phyloP scores from a whole-genome alignment of 2,329 filamentous ascomycete genomes.

The Periconia digitata region DNA sequence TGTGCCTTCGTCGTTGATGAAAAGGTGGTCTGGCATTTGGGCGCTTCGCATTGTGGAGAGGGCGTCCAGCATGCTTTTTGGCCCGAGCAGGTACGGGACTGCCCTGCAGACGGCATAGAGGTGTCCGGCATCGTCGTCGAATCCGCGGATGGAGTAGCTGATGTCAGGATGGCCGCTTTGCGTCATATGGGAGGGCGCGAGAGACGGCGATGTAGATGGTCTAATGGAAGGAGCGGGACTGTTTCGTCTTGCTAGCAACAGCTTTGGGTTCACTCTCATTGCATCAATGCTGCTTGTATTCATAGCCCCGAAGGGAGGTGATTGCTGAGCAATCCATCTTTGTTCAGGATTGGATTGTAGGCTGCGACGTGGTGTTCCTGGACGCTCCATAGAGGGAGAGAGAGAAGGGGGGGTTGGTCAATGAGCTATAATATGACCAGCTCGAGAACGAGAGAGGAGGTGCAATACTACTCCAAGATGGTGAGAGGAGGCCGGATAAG shows the following conservation, averaged over 20 bases:
- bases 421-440: no score
- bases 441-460: no score
- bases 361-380: no score
- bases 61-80: not conserved
- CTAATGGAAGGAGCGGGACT: not conserved
- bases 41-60: not conserved
- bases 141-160: not conserved
- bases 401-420: no score
- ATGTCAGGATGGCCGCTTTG: not conserved
- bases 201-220: not conserved
- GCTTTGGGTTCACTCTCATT: constrained; percentile 1
- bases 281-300: not conserved
- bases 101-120: constrained; percentile 3
- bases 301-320: not conserved
- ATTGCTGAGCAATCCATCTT: not conserved
- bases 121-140: not conserved
- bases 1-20: not conserved
- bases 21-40: not conserved
- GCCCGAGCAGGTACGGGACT: constrained; percentile 6
- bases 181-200: not conserved
- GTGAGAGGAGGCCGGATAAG: no score
- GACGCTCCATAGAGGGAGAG: no score
- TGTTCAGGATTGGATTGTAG: not conserved
- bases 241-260: not conserved
- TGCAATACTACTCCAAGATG: no score